Evolutionary conservation across 257 asterid genomes (phyloP).

Genomic region (Plantago major): DNA sequence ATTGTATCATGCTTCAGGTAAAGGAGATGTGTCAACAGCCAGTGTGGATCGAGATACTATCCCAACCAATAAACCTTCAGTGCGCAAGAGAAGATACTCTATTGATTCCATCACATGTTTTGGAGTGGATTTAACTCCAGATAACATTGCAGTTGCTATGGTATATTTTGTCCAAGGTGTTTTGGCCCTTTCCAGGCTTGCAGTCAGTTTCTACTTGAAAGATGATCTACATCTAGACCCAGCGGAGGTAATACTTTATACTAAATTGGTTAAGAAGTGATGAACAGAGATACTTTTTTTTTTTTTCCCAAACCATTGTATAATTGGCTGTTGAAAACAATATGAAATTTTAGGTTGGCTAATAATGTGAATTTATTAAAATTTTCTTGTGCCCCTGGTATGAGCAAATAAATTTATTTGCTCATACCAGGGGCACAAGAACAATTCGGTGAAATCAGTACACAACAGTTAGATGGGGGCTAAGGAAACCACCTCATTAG

Average conservation of each 20-base stretch:
- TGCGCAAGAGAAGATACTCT: conserved; percentile 54
- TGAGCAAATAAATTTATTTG: neutral
- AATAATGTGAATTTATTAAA: neutral
- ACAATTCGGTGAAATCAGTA: neutral
- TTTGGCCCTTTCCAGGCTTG: conserved; percentile 87
- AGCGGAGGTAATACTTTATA: conserved; percentile 71
- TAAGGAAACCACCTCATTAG: conserved; percentile 12
- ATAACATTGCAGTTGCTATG: conserved; percentile 95
- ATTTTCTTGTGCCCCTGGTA: neutral
- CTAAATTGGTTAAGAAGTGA: conserved; percentile 8
- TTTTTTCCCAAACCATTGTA: neutral
- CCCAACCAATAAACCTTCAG: conserved; percentile 38
- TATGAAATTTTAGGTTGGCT: neutral
- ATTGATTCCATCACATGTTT: conserved; percentile 48
- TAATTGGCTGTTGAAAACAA: conserved; percentile 7
- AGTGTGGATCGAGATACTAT: conserved; percentile 43
- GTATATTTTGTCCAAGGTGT: conserved; percentile 99
- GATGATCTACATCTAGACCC: conserved; percentile 97
- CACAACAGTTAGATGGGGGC: neutral
- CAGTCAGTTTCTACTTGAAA: conserved; percentile 92
- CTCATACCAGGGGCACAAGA: too few species aligned
- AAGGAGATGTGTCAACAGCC: conserved; percentile 40
- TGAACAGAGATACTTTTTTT: neutral
- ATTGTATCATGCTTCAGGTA: conserved; percentile 42
- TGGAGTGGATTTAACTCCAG: conserved; percentile 90